phyloP scores from a whole-genome alignment of 148 eudicot genomes.

The Cornus kousa region DNA sequence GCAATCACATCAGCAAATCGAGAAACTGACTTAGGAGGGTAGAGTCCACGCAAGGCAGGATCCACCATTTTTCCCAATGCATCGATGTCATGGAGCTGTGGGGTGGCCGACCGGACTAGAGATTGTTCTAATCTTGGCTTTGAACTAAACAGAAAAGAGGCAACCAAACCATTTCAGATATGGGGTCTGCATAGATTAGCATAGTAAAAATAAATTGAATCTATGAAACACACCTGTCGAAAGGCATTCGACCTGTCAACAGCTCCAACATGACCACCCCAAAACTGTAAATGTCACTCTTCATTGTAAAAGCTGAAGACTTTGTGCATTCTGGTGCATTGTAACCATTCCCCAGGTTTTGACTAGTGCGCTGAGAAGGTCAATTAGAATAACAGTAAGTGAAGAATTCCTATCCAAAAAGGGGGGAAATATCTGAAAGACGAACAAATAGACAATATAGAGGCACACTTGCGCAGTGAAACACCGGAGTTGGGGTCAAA shows the following conservation, averaged over 20 bases:
- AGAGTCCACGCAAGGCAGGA: constrained; percentile 64
- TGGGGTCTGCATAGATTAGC: neutral
- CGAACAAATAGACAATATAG: neutral
- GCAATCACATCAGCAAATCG: constrained; percentile 62
- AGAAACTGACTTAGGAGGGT: constrained; percentile 65
- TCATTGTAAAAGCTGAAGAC: constrained; percentile 38
- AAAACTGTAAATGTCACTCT: constrained; percentile 70
- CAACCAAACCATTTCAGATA: neutral
- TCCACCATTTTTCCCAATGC: constrained; percentile 64
- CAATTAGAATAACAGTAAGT: neutral
- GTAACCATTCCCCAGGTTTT: constrained; percentile 47
- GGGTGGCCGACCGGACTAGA: constrained; percentile 61
- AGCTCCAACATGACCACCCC: constrained; percentile 81
- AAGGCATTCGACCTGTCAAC: constrained; percentile 73
- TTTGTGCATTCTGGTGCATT: constrained; percentile 53
- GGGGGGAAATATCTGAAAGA: neutral
- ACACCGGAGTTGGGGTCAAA: neutral
- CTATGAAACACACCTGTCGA: constrained; percentile 48
- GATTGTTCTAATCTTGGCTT: constrained; percentile 51
- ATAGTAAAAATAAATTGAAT: neutral
- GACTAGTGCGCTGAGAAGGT: constrained; percentile 34
- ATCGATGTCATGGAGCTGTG: constrained; percentile 68
- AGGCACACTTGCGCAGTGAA: neutral
- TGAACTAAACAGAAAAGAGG: constrained; percentile 27
- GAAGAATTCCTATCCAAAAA: neutral